These are phyloP conservation scores for Corylus avellana DNA, from an alignment of 306 rosid genomes.

Conservation along the genomic window DNA sequence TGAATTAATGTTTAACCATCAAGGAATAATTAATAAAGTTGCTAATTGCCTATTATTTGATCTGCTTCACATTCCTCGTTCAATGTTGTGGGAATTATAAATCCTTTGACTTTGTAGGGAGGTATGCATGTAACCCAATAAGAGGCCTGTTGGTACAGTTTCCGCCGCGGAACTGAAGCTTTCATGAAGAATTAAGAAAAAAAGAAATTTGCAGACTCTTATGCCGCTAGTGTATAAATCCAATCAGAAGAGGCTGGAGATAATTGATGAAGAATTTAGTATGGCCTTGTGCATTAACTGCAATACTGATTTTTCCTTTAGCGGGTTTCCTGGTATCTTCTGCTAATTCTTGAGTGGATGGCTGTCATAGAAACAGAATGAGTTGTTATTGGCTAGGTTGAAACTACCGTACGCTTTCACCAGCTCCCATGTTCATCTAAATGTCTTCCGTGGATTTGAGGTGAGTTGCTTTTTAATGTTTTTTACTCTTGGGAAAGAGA, in stretches of 20 bases:
- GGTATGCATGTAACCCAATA: background rate
- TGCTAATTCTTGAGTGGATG: background rate
- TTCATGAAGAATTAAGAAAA: constrained; percentile 2
- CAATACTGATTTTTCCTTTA: background rate
- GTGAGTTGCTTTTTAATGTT: background rate
- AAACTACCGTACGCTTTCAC: background rate
- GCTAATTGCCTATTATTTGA: background rate
- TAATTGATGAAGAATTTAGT: background rate
- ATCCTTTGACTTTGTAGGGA: background rate
- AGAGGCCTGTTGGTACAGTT: constrained; percentile 18
- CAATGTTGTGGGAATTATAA: background rate
- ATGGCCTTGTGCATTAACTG: background rate
- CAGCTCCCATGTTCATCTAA: background rate
- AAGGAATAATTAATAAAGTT: constrained; percentile 13
- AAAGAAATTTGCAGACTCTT: background rate
- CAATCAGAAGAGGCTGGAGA: background rate
- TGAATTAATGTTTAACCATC: constrained; percentile 4
- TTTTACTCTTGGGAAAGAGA: background rate
- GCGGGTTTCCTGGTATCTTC: background rate
- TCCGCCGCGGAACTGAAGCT: constrained; percentile 5
- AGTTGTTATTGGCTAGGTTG: background rate
- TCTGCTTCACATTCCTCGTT: constrained; percentile 10
- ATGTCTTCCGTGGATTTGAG: background rate
- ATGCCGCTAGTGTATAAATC: background rate
- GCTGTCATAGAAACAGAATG: background rate